These are phyloP conservation scores for Pharnaceum exiguum DNA, from an alignment of 148 eudicot species.

Conservation along the genomic window DNA sequence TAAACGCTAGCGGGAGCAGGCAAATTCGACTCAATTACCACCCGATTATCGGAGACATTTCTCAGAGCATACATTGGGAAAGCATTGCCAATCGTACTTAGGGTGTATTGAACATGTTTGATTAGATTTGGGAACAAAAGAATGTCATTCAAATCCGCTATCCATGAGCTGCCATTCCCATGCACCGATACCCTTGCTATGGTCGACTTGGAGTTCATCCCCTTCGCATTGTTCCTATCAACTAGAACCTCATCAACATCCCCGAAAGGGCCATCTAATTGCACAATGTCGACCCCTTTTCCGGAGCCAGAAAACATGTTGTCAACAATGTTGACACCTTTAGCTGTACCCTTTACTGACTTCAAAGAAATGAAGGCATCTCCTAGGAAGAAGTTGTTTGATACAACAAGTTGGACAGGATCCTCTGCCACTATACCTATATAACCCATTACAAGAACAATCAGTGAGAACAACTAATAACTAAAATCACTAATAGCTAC, in stretches of 20 bases:
- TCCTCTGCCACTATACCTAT: constrained; percentile 86
- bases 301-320: constrained; percentile 77
- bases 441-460: too few species aligned
- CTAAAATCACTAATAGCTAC: too few species aligned
- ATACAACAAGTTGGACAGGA: constrained; percentile 66
- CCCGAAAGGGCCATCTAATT: constrained; percentile 50
- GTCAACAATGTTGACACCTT: constrained; percentile 63
- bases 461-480: too few species aligned
- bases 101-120: constrained; percentile 54
- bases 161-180: constrained; percentile 61
- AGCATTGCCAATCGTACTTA: constrained; percentile 22
- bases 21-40: constrained; percentile 50
- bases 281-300: constrained; percentile 60
- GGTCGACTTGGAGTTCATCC: constrained; percentile 69
- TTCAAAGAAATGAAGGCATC: constrained; percentile 57
- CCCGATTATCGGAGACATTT: constrained; percentile 50
- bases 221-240: constrained; percentile 56
- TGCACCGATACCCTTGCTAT: constrained; percentile 36
- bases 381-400: constrained; percentile 69
- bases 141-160: constrained; percentile 43
- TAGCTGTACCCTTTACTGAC: constrained; percentile 49
- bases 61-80: constrained; percentile 59
- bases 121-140: constrained; percentile 66
- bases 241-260: constrained; percentile 54
- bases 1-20: constrained; percentile 41